Percentiles rank a stretch among this genome's conserved stretches.
phyloP scores from a whole-genome alignment of 2,329 filamentous ascomycete species.

The Paecilomyces dactylethromorphus region DNA sequence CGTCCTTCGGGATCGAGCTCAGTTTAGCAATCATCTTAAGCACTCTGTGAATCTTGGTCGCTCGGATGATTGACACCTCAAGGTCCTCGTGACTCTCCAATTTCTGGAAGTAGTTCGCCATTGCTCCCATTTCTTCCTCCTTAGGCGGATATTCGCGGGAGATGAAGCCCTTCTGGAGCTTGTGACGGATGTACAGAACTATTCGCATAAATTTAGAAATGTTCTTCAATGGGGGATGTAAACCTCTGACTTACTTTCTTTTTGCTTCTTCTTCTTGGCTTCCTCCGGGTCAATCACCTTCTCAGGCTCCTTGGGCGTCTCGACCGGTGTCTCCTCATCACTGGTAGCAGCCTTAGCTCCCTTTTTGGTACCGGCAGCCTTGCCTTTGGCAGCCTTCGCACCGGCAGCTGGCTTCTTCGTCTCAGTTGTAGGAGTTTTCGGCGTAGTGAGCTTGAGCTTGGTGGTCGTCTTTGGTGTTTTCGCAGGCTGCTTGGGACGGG shows the following conservation, averaged over 20 bases:
- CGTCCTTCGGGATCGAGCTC: conserved; percentile 75
- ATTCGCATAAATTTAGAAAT: conserved; percentile 4
- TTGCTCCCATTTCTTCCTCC: conserved; percentile 54
- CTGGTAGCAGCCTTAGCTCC: conserved; percentile 47
- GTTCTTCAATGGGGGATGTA: neutral
- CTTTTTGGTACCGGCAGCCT: conserved; percentile 54
- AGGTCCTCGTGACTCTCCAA: conserved; percentile 76
- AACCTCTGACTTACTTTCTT: conserved; percentile 39
- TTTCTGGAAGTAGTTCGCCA: conserved; percentile 51
- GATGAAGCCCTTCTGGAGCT: conserved; percentile 89
- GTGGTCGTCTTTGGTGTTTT: conserved; percentile 58
- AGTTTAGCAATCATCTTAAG: conserved; percentile 91
- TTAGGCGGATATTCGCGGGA: conserved; percentile 78
- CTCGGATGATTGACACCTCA: conserved; percentile 80
- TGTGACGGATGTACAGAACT: conserved; percentile 91
- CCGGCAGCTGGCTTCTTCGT: conserved; percentile 43
- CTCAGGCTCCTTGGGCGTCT: conserved; percentile 42
- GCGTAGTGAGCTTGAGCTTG: conserved; percentile 47
- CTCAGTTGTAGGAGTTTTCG: conserved; percentile 52
- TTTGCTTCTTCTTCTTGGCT: conserved; percentile 51
- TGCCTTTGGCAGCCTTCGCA: conserved; percentile 51
- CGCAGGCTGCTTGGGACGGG: conserved; percentile 40
- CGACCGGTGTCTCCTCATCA: conserved; percentile 53
- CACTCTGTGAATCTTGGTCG: conserved; percentile 98
- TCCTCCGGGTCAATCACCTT: conserved; percentile 51